Base-by-base conservation (phyloP, 139 green algal genomes). In the Micractinium sp. region DNA sequence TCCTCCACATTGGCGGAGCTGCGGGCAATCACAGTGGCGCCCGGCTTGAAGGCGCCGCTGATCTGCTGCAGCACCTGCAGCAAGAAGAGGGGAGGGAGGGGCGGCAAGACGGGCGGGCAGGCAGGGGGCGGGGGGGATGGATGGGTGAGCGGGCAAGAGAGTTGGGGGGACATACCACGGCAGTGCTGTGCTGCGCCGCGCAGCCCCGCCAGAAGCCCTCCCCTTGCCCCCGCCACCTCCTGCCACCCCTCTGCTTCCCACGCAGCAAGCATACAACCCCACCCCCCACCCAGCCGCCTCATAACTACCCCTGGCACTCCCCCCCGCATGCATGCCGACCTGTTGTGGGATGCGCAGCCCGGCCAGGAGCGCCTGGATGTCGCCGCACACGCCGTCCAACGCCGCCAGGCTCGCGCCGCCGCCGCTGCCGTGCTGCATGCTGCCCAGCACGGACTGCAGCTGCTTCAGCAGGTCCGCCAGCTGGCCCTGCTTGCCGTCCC, bases 1-100 rank as follows among this genome's bases (percentile, higher is more conserved):
- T 99, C 98, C 90, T 99, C 98, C 85, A 99, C 97, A 77, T 99
- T 99, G 29, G 97, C 96, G 20, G 89, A 96, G 38, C 95, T 98
- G 29, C 98, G 94, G 25, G 93, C 94, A 35, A 97, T 96, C 15
- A 97, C 90, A 14, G 81, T 89, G 16, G 78, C 67, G 27, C 60
- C 90, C 1, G 90, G 81, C 9, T 88, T 47, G 80, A 94, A 92
- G 20, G 82, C 53, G 15, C 71, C 66, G 16, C 29, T 33, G 29
- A 96, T 23, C 13, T 79, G 36, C 56, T 87, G 47, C 83, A 93
- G 78, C 29, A 92, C 56, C 91, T 93, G 81, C 80, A 85, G 60
- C 60, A 23, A 88, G 53, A 53, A 60, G 86, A 33, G 69, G 23
- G 20, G 13, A n/a, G 78, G 74, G 61, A 20, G 14, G 63, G 63